Percentiles rank a stretch among this genome's conserved stretches.
Conservation (phyloP, 495 filamentous ascomycete species). For the Penicillium angulare region DNA sequence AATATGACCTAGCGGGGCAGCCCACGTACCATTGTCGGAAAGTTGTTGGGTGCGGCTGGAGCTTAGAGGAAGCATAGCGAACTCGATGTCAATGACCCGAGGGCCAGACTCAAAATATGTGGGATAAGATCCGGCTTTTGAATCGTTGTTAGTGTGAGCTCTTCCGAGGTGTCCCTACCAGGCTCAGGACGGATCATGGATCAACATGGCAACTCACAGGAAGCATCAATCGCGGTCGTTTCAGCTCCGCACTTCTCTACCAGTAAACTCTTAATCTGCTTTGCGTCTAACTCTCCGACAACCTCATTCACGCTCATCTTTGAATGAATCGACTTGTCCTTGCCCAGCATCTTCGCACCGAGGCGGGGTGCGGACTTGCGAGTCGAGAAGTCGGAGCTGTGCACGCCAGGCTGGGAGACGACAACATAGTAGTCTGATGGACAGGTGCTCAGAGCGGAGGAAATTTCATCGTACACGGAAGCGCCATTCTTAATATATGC, state of each 20-base stretch:
- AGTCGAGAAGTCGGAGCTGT: constrained; percentile 61
- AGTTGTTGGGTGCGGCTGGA: constrained; percentile 42
- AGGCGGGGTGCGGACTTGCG: constrained; percentile 60
- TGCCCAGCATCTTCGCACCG: constrained; percentile 48
- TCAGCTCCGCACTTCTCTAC: constrained; percentile 53
- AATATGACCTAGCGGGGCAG: neutral
- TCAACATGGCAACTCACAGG: constrained; percentile 50
- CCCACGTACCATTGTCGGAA: constrained; percentile 45
- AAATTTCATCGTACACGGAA: constrained; percentile 32
- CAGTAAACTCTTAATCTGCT: constrained; percentile 51
- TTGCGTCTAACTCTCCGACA: constrained; percentile 56
- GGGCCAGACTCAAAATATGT: constrained; percentile 46
- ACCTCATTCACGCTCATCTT: constrained; percentile 60
- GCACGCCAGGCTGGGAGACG: constrained; percentile 73
- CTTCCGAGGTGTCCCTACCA: neutral
- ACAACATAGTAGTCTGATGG: constrained; percentile 77
- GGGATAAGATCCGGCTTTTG: constrained; percentile 44
- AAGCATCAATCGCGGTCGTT: constrained; percentile 55
- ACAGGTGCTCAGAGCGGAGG: constrained; percentile 57
- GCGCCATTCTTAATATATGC: constrained; percentile 42
- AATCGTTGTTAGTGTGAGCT: constrained; percentile 12
- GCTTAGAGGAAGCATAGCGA: constrained; percentile 45
- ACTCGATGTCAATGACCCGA: constrained; percentile 50
- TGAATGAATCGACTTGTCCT: constrained; percentile 49
- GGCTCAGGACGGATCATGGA: neutral